Evolutionary conservation across 2,329 filamentous ascomycete genomes (phyloP).

Genomic region (Niveomyces coronatus): DNA sequence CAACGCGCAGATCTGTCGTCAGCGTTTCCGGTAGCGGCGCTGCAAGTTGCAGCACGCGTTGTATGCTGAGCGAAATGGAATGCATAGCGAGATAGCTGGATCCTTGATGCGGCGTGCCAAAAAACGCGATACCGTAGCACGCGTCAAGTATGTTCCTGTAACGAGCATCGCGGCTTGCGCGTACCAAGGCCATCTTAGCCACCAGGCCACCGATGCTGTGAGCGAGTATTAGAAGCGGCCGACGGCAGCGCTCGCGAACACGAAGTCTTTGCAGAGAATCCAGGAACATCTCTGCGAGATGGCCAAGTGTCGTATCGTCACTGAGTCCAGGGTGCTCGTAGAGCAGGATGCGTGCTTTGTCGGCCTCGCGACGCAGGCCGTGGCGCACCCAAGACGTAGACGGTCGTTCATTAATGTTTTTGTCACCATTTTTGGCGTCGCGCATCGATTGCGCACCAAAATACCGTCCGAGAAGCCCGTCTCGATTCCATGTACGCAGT

Average conservation of each 20-base stretch:
- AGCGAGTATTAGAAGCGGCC: constrained; percentile 49
- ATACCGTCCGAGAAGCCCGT: constrained; percentile 37
- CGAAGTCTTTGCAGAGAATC: constrained; percentile 30
- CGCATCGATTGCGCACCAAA: constrained; percentile 32
- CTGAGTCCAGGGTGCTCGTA: constrained; percentile 37
- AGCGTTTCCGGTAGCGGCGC: constrained; percentile 39
- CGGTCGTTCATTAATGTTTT: constrained; percentile 14
- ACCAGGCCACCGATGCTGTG: constrained; percentile 53
- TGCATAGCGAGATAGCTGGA: constrained; percentile 52
- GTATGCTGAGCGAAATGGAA: constrained; percentile 44
- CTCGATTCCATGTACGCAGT: constrained; percentile 42
- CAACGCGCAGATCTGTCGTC: constrained; percentile 39
- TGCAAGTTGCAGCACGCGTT: constrained; percentile 39
- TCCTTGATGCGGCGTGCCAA: constrained; percentile 51
- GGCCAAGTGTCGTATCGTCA: constrained; percentile 32
- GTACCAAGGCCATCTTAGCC: constrained; percentile 44
- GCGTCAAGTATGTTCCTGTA: constrained; percentile 39
- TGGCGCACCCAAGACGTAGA: constrained; percentile 41
- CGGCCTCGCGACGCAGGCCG: constrained; percentile 38
- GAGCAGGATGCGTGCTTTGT: constrained; percentile 38
- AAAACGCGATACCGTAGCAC: constrained; percentile 51
- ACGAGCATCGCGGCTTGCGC: constrained; percentile 28
- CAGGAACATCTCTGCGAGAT: constrained; percentile 36
- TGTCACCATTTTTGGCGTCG: constrained; percentile 20
- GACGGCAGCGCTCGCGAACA: constrained; percentile 20